phyloP scores from a whole-genome alignment of 129 eudicot species.

The Saussurea involucrata region DNA sequence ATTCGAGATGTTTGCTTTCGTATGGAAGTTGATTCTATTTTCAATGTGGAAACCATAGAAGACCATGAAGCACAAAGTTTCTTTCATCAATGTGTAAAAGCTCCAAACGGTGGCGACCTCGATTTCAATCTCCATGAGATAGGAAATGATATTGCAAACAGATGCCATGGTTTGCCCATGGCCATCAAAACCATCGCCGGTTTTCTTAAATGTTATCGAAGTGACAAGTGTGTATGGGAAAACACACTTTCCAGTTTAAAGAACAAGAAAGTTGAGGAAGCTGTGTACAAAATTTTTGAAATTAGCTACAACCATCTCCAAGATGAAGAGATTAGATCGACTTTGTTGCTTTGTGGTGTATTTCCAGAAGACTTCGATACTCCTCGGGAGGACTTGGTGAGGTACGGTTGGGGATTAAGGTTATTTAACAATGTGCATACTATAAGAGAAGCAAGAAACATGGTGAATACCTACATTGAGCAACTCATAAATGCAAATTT shows the following conservation, averaged over 20 bases:
- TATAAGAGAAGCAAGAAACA: neutral
- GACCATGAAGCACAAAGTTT: neutral
- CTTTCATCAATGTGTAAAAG: neutral
- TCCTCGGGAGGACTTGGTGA: neutral
- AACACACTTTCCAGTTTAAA: neutral
- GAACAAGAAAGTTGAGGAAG: neutral
- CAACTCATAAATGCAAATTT: neutral
- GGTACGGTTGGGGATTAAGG: neutral
- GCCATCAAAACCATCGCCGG: neutral
- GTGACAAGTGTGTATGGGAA: neutral
- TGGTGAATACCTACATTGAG: neutral
- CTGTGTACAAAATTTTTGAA: neutral
- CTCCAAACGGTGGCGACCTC: neutral
- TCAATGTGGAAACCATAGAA: neutral
- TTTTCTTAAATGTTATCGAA: neutral
- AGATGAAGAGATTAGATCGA: neutral
- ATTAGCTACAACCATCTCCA: neutral
- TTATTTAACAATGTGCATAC: neutral
- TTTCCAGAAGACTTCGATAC: neutral
- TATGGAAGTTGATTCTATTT: neutral
- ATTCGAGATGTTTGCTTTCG: neutral
- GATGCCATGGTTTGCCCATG: neutral
- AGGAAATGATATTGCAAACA: neutral
- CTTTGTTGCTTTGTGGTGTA: slow-evolving; percentile 9
- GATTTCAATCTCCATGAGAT: neutral